Conservation (phyloP, 2,329 filamentous ascomycete species). For the Claviceps sp. region DNA sequence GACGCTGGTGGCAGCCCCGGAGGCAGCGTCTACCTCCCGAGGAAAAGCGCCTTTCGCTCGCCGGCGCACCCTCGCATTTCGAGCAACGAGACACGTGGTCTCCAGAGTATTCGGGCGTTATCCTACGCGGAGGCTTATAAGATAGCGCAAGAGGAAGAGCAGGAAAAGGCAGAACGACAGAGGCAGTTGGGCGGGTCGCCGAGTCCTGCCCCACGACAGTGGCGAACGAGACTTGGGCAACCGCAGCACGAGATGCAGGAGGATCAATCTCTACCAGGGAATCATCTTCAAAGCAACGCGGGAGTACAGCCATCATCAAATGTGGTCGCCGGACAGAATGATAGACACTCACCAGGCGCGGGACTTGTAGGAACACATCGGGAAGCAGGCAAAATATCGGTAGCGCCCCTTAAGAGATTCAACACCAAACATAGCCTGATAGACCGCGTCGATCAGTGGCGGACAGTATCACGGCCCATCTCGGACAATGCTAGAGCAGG, state of each 20-base stretch:
- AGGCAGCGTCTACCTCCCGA: slow-evolving; percentile 1
- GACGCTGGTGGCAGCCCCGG: slow-evolving; percentile 5
- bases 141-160: slow-evolving; percentile 19
- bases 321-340: slow-evolving; percentile 10
- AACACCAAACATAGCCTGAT: neutral
- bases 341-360: neutral
- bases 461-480: slow-evolving; percentile 1
- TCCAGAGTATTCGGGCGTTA: slow-evolving; percentile 21
- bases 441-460: slow-evolving; percentile 6
- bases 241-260: slow-evolving; percentile 17
- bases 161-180: slow-evolving; percentile 13
- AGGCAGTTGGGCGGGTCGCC: slow-evolving; percentile 30
- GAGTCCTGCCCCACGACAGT: slow-evolving; percentile 35
- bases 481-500: neutral
- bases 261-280: slow-evolving; percentile 15
- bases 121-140: slow-evolving; percentile 29
- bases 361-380: neutral
- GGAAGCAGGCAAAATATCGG: neutral
- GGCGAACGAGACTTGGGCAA: slow-evolving; percentile 21
- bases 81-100: slow-evolving; percentile 14
- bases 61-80: slow-evolving; percentile 22
- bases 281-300: slow-evolving; percentile 18
- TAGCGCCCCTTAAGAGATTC: neutral
- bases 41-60: slow-evolving; percentile 13
- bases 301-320: neutral